A percentile compares a stretch with the other conserved stretches of the same genome.
Conservation (phyloP, 345 rosid species). For the Anastatica hierochuntica region DNA sequence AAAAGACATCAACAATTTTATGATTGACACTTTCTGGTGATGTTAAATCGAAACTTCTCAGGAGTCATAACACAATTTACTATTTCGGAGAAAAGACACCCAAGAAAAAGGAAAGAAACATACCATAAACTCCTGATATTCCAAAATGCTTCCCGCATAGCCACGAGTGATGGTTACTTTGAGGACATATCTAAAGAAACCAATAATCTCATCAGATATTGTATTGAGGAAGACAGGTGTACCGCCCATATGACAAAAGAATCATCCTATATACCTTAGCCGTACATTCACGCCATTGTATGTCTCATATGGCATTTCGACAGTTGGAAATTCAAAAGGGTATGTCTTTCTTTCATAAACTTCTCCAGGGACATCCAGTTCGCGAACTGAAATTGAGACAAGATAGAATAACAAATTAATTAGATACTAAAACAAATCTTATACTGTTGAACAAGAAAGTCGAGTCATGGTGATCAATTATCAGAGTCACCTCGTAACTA, state of each 20-base stretch:
- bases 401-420: too few species aligned
- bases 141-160: conserved; percentile 82
- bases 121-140: conserved; percentile 91
- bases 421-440: neutral
- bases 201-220: neutral
- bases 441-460: neutral
- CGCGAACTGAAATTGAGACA: conserved; percentile 54
- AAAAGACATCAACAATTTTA: conserved; percentile 1
- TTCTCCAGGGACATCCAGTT: conserved; percentile 94
- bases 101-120: neutral
- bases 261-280: conserved; percentile 51
- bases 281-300: conserved; percentile 90
- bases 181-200: conserved; percentile 65
- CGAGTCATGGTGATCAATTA: too few species aligned
- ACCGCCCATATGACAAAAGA: neutral
- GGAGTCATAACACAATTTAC: neutral
- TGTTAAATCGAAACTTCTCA: neutral
- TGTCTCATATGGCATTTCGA: conserved; percentile 98
- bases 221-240: neutral
- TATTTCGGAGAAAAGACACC: neutral
- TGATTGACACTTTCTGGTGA: neutral
- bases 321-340: conserved; percentile 89
- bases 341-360: conserved; percentile 81
- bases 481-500: too few species aligned
- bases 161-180: conserved; percentile 87